A percentile compares a stretch with the other conserved stretches of the same genome.
Conservation (phyloP, 2,329 filamentous ascomycete genomes). For the Diaporthe sp. region DNA sequence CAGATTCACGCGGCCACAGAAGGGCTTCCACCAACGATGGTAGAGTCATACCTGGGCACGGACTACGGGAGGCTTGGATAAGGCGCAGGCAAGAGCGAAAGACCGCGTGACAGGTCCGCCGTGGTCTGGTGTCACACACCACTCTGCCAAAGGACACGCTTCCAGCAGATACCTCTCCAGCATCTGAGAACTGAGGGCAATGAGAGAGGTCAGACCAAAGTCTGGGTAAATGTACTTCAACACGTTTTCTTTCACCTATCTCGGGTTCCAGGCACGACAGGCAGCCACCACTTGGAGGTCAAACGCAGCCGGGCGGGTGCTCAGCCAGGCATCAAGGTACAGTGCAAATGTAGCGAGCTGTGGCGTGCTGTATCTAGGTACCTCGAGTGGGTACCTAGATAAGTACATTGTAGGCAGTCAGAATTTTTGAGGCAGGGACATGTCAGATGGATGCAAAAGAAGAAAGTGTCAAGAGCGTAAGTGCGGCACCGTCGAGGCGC, state of each 20-base stretch:
- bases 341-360: constrained; percentile 6
- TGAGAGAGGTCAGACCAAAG: too few relatives aligned
- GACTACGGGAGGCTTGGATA: constrained; percentile 16
- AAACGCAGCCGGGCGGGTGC: constrained; percentile 7
- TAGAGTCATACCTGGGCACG: constrained; percentile 17
- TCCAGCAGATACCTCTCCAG: too few relatives aligned
- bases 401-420: constrained; percentile 7
- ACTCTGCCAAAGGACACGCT: neutral
- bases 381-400: neutral
- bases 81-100: constrained; percentile 17
- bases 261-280: neutral
- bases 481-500: constrained; percentile 12
- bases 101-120: constrained; percentile 22
- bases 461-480: neutral
- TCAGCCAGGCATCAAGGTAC: constrained; percentile 1
- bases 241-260: neutral
- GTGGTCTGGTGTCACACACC: constrained; percentile 19
- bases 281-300: neutral
- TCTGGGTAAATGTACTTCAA: too few relatives aligned
- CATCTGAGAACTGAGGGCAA: neutral
- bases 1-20: constrained; percentile 18
- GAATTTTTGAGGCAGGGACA: constrained; percentile 2
- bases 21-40: constrained; percentile 18
- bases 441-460: neutral
- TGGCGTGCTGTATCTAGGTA: neutral